Conservation (phyloP, 169 alveolate species). For the Plasmodium fragile region DNA sequence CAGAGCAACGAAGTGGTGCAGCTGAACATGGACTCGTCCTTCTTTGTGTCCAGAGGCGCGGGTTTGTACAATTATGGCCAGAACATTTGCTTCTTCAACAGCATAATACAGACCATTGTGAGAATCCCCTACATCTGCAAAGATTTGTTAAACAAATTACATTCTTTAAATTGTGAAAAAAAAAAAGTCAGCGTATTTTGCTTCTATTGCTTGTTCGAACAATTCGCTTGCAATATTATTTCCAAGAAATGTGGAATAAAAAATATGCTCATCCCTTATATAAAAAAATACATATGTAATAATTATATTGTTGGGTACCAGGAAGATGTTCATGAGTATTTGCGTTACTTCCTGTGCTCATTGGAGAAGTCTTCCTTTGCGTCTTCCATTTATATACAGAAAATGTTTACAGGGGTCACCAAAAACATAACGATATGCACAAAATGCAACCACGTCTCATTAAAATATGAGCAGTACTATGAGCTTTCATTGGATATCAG, state of each 20-base stretch:
- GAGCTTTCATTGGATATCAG: slow-evolving; percentile 82
- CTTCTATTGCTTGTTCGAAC: slow-evolving; percentile 80
- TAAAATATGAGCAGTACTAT: slow-evolving; percentile 82
- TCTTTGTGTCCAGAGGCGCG: slow-evolving; percentile 77
- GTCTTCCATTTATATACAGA: slow-evolving; percentile 41
- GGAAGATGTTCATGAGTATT: slow-evolving; percentile 83
- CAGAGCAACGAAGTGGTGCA: slow-evolving; percentile 45
- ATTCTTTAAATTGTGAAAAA: slow-evolving; percentile 77
- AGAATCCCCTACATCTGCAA: slow-evolving; percentile 83
- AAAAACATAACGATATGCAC: slow-evolving; percentile 48
- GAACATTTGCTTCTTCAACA: slow-evolving; percentile 85
- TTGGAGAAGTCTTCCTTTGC: slow-evolving; percentile 80
- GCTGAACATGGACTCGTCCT: slow-evolving; percentile 39
- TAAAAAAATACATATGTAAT: slow-evolving; percentile 80
- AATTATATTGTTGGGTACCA: slow-evolving; percentile 81
- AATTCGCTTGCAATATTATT: slow-evolving; percentile 72
- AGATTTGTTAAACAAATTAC: slow-evolving; percentile 77
- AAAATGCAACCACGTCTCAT: slow-evolving; percentile 80
- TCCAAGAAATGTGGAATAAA: slow-evolving; percentile 71
- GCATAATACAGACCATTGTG: slow-evolving; percentile 80
- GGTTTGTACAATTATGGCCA: slow-evolving; percentile 86
- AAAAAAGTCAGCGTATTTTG: slow-evolving; percentile 76
- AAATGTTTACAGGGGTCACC: slow-evolving; percentile 62
- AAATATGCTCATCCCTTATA: slow-evolving; percentile 75
- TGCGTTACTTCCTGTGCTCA: slow-evolving; percentile 80